Evolutionary conservation across 139 green algal species (phyloP).

Genomic region (Tetraselmis striata): DNA sequence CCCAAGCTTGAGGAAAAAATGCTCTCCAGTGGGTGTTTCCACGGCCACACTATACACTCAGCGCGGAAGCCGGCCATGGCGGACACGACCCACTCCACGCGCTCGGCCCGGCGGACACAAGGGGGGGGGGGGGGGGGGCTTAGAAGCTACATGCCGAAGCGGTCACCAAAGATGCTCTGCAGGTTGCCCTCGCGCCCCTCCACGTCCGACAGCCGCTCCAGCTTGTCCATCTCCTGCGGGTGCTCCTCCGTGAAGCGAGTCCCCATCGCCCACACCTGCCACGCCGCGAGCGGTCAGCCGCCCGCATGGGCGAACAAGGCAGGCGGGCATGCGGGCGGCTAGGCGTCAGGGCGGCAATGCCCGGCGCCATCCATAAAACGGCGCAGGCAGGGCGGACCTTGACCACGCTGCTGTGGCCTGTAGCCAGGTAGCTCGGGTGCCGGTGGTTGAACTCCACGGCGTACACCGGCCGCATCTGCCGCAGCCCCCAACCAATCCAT

Average conservation of each 20-base stretch:
- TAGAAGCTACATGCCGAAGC: background rate
- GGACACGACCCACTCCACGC: too few relatives aligned
- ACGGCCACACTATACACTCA: too few relatives aligned
- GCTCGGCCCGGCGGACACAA: too few relatives aligned
- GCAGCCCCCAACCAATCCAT: background rate
- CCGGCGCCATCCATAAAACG: too few relatives aligned
- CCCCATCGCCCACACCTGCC: constrained; percentile 8
- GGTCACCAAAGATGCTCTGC: background rate
- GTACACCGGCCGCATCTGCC: constrained; percentile 27
- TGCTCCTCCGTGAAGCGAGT: constrained; percentile 3
- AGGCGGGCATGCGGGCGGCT: background rate
- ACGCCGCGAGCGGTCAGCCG: background rate
- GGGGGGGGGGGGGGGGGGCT: too few relatives aligned
- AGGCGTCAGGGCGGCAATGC: too few relatives aligned
- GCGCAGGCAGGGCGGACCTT: too few relatives aligned
- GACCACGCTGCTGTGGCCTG: constrained; percentile 19
- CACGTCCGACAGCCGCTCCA: background rate
- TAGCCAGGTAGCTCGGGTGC: constrained; percentile 38
- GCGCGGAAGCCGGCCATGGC: too few relatives aligned
- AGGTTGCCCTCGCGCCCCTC: background rate
- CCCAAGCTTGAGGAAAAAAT: too few relatives aligned
- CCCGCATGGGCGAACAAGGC: background rate
- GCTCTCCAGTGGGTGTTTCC: too few relatives aligned
- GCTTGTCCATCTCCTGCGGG: background rate
- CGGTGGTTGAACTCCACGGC: constrained; percentile 41